A percentile compares a stretch with the other conserved stretches of the same genome.
phyloP scores from a whole-genome alignment of 805 yeast species.

The Wickerhamiella alocasiicola region DNA sequence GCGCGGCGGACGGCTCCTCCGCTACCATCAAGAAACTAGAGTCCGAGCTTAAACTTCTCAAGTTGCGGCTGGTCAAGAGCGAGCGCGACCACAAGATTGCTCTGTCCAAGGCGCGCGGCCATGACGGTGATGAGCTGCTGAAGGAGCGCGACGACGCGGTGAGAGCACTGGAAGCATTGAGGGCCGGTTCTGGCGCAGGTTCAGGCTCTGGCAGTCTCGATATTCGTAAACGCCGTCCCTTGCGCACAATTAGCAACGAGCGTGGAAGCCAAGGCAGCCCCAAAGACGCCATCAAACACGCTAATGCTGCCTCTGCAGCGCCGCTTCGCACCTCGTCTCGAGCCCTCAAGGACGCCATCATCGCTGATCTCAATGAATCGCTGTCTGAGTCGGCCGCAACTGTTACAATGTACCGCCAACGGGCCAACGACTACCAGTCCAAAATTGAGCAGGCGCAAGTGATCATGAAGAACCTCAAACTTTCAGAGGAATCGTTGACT shows the following conservation, averaged over 20 bases:
- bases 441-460: slow-evolving; percentile 71
- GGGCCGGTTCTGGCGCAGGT: not conserved
- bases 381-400: slow-evolving; percentile 44
- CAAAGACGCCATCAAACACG: not conserved
- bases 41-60: slow-evolving; percentile 25
- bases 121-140: slow-evolving; percentile 14
- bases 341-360: slow-evolving; percentile 1
- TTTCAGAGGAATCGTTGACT: slow-evolving; percentile 44
- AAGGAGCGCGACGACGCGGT: slow-evolving; percentile 10
- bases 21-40: slow-evolving; percentile 17
- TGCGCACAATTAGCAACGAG: slow-evolving; percentile 11
- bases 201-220: not conserved
- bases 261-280: not conserved
- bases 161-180: not conserved
- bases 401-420: slow-evolving; percentile 48
- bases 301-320: too few relatives aligned
- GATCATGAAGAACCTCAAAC: slow-evolving; percentile 48
- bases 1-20: slow-evolving; percentile 4
- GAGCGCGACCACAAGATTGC: slow-evolving; percentile 22
- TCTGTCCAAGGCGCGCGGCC: not conserved
- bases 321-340: not conserved
- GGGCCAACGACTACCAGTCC: slow-evolving; percentile 62
- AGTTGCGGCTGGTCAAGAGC: slow-evolving; percentile 24
- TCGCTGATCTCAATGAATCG: slow-evolving; percentile 38
- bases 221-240: slow-evolving; percentile 2